Conservation (phyloP, 345 rosid genomes). For the Camelina laxa region DNA sequence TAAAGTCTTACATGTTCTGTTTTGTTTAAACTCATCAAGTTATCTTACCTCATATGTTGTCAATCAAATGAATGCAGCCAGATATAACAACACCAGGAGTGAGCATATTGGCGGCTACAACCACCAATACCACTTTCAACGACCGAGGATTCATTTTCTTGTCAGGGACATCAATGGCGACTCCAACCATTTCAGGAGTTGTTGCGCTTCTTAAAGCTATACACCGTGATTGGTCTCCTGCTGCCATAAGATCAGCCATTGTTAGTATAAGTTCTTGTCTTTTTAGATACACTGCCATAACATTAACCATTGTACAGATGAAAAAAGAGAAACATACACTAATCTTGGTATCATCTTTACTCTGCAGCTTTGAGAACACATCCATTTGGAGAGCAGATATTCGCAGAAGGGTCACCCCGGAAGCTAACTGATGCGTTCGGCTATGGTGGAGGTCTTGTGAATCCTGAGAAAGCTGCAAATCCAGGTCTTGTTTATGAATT, state of each 20-base stretch:
- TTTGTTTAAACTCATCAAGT: background rate
- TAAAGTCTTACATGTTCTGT: background rate
- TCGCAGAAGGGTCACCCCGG: constrained; percentile 46
- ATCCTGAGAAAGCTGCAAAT: constrained; percentile 54
- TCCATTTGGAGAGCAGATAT: constrained; percentile 44
- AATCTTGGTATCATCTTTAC: background rate
- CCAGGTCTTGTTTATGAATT: constrained; percentile 66
- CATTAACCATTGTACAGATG: background rate
- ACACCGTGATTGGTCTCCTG: constrained; percentile 51
- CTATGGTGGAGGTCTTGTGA: constrained; percentile 61
- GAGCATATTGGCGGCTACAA: constrained; percentile 46
- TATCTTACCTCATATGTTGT: background rate
- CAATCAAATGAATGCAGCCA: constrained; percentile 41
- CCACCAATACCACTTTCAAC: constrained; percentile 11
- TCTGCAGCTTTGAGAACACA: constrained; percentile 41
- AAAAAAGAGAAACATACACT: background rate
- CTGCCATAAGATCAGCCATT: constrained; percentile 51
- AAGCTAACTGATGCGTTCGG: constrained; percentile 53
- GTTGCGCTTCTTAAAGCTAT: constrained; percentile 45
- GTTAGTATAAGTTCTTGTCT: constrained; percentile 51
- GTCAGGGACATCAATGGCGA: constrained; percentile 56
- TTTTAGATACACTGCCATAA: background rate
- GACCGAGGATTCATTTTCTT: constrained; percentile 33
- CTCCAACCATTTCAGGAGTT: constrained; percentile 47
- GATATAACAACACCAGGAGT: constrained; percentile 53